Evolutionary conservation across 176 grass and related monocot genomes (phyloP).

Genomic region (Juncus inflexus): DNA sequence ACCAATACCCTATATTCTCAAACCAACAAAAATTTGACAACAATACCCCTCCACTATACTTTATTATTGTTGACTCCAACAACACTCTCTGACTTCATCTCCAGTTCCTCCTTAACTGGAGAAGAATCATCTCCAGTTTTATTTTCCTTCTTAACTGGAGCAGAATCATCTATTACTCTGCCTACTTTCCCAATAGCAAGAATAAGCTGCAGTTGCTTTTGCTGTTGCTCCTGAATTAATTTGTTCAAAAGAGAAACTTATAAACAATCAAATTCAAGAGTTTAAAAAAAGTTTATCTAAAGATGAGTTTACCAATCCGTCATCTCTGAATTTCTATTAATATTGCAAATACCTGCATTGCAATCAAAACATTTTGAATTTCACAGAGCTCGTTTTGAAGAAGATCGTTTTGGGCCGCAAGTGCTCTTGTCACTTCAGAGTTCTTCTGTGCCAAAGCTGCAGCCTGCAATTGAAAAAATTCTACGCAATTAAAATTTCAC

Average conservation of each 20-base stretch:
- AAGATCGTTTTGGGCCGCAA: conserved; percentile 51
- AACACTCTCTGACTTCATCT: conserved; percentile 21
- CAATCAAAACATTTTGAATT: conserved; percentile 63
- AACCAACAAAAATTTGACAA: too few relatives aligned
- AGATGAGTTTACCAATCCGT: too few relatives aligned
- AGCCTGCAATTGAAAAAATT: conserved; percentile 32
- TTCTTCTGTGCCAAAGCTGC: conserved; percentile 63
- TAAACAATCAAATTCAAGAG: neutral
- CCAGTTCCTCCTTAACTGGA: conserved; percentile 17
- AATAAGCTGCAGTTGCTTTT: conserved; percentile 77
- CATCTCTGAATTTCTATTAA: too few relatives aligned
- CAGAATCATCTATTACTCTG: conserved; percentile 29
- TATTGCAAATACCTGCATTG: conserved; percentile 60
- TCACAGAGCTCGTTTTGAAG: conserved; percentile 63
- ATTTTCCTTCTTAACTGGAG: conserved; percentile 14
- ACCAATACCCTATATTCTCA: too few relatives aligned
- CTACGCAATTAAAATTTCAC: too few relatives aligned
- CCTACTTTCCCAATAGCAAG: conserved; percentile 54
- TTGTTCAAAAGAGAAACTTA: neutral
- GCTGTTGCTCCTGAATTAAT: conserved; percentile 64
- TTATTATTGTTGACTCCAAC: conserved; percentile 30
- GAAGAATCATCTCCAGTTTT: conserved; percentile 8
- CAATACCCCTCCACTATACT: conserved; percentile 25
- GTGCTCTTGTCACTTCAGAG: conserved; percentile 57
- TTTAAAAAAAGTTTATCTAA: neutral